Conservation (phyloP, 1,284 basidiomycete genomes). For the Fomitopsis palustris region DNA sequence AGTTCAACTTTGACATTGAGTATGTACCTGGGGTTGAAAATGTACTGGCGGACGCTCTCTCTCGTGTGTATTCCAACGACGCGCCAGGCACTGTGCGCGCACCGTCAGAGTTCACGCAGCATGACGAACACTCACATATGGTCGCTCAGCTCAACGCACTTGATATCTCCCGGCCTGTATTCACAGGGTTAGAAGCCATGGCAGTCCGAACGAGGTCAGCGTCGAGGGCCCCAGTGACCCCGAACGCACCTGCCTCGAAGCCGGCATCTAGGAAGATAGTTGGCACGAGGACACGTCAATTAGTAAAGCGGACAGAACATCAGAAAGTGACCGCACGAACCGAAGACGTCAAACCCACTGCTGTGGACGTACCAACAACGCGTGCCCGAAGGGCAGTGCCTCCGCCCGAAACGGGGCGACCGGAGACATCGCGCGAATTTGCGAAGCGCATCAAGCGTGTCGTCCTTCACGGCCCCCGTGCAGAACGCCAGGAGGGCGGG, state of each 20-base stretch:
- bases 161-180: not conserved
- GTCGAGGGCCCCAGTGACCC: too few species aligned
- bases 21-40: conserved; percentile 15
- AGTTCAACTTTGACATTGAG: conserved; percentile 23
- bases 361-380: too few species aligned
- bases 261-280: too few species aligned
- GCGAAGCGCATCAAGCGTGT: conserved; percentile 9
- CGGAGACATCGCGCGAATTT: conserved; percentile 10
- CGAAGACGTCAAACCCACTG: too few species aligned
- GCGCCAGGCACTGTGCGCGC: conserved; percentile 19
- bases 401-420: conserved; percentile 7
- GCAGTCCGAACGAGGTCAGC: not conserved
- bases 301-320: too few species aligned
- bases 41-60: conserved; percentile 29
- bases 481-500: conserved; percentile 9
- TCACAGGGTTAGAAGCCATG: conserved; percentile 1
- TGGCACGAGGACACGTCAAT: too few species aligned
- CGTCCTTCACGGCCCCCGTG: conserved; percentile 6
- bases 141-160: not conserved
- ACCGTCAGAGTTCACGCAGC: conserved; percentile 19
- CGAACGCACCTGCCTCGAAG: too few species aligned
- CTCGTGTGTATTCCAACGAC: conserved; percentile 30
- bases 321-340: too few species aligned
- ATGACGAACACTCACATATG: not conserved
- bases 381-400: not conserved